Conservation (phyloP, 78 protist species). For the Protostelium mycophagum region DNA sequence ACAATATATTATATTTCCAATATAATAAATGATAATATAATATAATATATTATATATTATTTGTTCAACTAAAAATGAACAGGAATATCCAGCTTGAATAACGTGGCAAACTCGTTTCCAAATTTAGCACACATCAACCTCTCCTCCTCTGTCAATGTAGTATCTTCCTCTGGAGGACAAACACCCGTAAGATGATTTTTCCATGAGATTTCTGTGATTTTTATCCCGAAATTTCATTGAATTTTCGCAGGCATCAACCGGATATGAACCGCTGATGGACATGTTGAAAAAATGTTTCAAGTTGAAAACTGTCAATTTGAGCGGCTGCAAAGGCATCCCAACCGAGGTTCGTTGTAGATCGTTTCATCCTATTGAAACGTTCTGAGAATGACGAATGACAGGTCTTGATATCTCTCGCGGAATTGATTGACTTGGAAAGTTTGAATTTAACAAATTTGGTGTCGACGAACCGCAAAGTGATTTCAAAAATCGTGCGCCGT, state of each 20-base stretch:
- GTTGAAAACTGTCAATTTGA: not conserved
- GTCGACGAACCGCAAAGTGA: not conserved
- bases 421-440: not conserved
- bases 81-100: not conserved
- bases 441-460: not conserved
- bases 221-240: too few species aligned
- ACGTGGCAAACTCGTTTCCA: not conserved
- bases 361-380: not conserved
- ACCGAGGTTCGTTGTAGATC: not conserved
- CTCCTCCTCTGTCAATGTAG: not conserved
- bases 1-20: too few species aligned
- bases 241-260: too few species aligned
- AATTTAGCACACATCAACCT: not conserved
- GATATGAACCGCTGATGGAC: not conserved
- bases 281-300: not conserved
- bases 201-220: too few species aligned
- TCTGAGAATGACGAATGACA: too few species aligned
- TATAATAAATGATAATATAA: too few species aligned
- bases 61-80: not conserved
- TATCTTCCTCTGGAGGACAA: not conserved
- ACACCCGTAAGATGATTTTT: too few species aligned
- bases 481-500: not conserved
- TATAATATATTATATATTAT: too few species aligned
- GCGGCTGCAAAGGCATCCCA: not conserved
- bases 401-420: not conserved